Percentiles rank a stretch among this genome's conserved stretches.
Evolutionary conservation across 495 filamentous ascomycete genomes (phyloP).

Genomic region (Lasiosphaeria miniovina): DNA sequence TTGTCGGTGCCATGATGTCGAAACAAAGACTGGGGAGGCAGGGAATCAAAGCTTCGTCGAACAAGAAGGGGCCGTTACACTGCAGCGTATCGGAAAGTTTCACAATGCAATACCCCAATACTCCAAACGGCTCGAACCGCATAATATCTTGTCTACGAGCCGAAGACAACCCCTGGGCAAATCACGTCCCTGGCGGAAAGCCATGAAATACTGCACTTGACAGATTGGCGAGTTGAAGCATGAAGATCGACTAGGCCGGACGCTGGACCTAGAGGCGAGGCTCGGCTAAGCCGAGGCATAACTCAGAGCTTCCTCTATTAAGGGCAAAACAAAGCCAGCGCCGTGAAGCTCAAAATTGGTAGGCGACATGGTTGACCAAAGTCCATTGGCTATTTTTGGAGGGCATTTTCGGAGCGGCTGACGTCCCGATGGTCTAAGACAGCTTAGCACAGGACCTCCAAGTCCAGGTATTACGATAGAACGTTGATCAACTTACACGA

Average conservation of each 20-base stretch:
- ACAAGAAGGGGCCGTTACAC: background rate
- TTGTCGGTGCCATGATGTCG: too few species aligned
- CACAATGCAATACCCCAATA: background rate
- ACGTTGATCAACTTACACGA: too few species aligned
- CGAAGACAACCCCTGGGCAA: constrained; percentile 1
- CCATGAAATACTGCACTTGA: background rate
- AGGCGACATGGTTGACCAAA: too few species aligned
- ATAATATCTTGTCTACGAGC: background rate
- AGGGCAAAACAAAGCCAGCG: too few species aligned
- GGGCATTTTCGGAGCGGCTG: too few species aligned
- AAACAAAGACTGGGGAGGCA: too few species aligned
- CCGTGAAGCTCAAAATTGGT: too few species aligned
- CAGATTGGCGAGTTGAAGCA: background rate
- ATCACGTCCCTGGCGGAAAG: background rate
- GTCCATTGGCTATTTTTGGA: too few species aligned
- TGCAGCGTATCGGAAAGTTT: background rate
- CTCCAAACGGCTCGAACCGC: constrained; percentile 4
- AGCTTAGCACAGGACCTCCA: too few species aligned
- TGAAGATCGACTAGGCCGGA: background rate
- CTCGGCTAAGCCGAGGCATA: background rate
- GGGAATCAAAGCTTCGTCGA: too few species aligned
- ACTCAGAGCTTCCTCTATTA: background rate
- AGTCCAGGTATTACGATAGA: too few species aligned
- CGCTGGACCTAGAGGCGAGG: background rate
- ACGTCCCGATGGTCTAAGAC: too few species aligned